A percentile compares a stretch with the other conserved stretches of the same genome.
Conservation (phyloP, 176 grass and related monocot genomes). For the Calamus simplicifolius region DNA sequence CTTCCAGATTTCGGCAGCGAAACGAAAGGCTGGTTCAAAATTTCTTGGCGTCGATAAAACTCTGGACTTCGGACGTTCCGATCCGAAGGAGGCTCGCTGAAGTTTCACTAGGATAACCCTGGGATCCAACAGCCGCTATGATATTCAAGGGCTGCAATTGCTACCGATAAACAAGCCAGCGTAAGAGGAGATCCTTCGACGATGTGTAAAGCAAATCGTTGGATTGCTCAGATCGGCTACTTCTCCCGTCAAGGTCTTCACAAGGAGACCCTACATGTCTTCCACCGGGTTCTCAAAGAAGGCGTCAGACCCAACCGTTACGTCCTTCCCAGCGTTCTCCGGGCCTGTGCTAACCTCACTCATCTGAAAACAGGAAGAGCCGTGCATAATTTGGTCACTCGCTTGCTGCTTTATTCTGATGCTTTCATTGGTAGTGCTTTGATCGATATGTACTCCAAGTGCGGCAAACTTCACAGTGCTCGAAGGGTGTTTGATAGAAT, state of each 20-base stretch:
- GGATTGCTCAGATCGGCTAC: slow-evolving; percentile 36
- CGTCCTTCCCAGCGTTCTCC: slow-evolving; percentile 40
- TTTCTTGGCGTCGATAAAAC: too few relatives aligned
- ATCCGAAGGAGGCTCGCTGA: too few relatives aligned
- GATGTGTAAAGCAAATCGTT: slow-evolving; percentile 7
- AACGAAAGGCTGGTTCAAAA: too few relatives aligned
- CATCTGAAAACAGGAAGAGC: slow-evolving; percentile 21
- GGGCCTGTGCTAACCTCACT: slow-evolving; percentile 41
- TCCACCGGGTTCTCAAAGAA: slow-evolving; percentile 26
- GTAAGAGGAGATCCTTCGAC: too few relatives aligned
- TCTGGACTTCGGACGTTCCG: too few relatives aligned
- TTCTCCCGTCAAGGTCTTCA: slow-evolving; percentile 32
- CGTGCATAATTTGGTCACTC: slow-evolving; percentile 34
- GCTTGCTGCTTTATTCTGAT: slow-evolving; percentile 25
- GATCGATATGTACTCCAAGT: slow-evolving; percentile 60
- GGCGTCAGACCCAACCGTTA: slow-evolving; percentile 19
- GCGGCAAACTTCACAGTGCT: slow-evolving; percentile 27
- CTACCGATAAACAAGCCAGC: too few relatives aligned
- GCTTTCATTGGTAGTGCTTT: slow-evolving; percentile 35
- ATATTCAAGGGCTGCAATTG: too few relatives aligned
- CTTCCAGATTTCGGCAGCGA: too few relatives aligned
- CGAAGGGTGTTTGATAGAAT: slow-evolving; percentile 56
- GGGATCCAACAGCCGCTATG: too few relatives aligned
- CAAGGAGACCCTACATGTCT: slow-evolving; percentile 34
- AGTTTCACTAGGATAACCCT: too few relatives aligned